Conservation (phyloP, 305 asterid genomes). For the Fraxinus baroniana region DNA sequence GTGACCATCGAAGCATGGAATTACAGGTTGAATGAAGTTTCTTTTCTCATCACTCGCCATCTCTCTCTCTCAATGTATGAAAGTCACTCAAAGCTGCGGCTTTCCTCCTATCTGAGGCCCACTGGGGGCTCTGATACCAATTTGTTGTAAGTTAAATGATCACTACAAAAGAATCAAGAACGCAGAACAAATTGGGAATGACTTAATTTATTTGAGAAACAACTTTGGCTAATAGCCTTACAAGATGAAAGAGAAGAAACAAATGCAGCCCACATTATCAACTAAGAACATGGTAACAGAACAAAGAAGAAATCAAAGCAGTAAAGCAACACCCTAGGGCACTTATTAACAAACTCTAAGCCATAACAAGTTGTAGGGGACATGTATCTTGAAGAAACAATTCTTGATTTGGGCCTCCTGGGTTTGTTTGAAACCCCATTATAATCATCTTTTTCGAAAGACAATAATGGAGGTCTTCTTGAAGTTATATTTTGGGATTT, state of each 20-base stretch:
- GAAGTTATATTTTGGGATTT: no score
- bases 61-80: not conserved
- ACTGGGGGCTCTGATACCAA: not conserved
- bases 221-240: not conserved
- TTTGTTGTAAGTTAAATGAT: not conserved
- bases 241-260: not conserved
- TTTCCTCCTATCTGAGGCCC: not conserved
- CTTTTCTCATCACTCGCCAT: not conserved
- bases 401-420: no score
- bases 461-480: no score
- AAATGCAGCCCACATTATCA: not conserved
- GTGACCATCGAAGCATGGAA: not conserved
- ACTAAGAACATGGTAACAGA: no score
- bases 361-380: no score
- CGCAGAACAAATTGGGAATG: not conserved
- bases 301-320: no score
- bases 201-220: not conserved
- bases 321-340: no score
- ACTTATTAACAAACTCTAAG: no score
- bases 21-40: not conserved
- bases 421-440: no score
- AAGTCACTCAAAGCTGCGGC: not conserved
- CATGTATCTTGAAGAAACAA: no score
- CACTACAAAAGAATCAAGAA: no score
- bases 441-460: no score